Evolutionary conservation across 176 grass and related monocot species (phyloP).

Genomic region (Calamus simplicifolius): DNA sequence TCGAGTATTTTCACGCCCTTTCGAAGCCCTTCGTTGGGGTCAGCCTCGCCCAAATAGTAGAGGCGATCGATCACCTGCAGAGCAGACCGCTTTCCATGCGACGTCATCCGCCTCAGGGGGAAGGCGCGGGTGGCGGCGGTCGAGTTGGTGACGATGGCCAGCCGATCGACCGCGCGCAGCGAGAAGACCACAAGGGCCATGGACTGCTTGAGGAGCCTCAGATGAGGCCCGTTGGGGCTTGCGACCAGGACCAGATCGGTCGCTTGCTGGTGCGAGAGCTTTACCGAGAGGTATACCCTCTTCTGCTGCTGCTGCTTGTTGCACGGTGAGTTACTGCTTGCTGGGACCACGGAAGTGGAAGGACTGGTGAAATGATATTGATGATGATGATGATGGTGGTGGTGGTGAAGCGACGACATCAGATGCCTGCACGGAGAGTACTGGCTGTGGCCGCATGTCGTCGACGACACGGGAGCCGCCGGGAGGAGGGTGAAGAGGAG

Average conservation of each 20-base stretch:
- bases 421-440: constrained; percentile 34
- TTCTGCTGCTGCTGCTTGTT: too few relatives aligned
- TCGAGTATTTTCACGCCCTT: constrained; percentile 84
- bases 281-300: constrained; percentile 62
- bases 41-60: constrained; percentile 61
- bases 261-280: constrained; percentile 60
- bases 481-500: constrained; percentile 59
- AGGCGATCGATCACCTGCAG: constrained; percentile 84
- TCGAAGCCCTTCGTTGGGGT: constrained; percentile 60
- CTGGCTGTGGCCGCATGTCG: constrained; percentile 25
- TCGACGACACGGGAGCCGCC: constrained; percentile 17
- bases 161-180: constrained; percentile 54
- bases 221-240: constrained; percentile 75
- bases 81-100: constrained; percentile 71
- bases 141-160: constrained; percentile 88
- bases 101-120: constrained; percentile 70
- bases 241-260: constrained; percentile 80
- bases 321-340: constrained; percentile 23
- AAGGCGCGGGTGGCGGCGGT: constrained; percentile 78
- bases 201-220: constrained; percentile 85
- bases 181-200: constrained; percentile 89
- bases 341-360: constrained; percentile 33
- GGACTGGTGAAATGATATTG: constrained; percentile 43
- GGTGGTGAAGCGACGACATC: constrained; percentile 36
- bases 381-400: too few relatives aligned